These are phyloP conservation scores for Teratosphaeria viscida DNA, from an alignment of 2,329 filamentous ascomycete genomes.

Conservation along the genomic window DNA sequence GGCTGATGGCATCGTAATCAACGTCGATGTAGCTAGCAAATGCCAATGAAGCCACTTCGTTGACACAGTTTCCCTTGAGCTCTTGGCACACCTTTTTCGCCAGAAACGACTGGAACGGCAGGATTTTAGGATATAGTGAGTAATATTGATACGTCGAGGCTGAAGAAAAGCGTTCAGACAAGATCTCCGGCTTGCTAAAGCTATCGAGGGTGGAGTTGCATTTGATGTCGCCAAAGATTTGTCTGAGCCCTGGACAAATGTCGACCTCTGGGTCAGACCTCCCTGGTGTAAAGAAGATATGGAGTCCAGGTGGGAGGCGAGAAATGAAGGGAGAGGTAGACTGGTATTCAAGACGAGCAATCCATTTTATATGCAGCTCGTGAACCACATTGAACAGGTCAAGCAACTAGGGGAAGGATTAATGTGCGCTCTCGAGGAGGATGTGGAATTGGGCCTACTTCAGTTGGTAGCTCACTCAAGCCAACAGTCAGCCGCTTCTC, in stretches of 20 bases:
- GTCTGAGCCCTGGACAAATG: slow-evolving; percentile 50
- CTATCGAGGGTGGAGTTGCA: slow-evolving; percentile 40
- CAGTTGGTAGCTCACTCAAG: slow-evolving; percentile 60
- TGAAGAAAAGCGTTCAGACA: slow-evolving; percentile 51
- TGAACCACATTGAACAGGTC: slow-evolving; percentile 52
- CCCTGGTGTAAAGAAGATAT: slow-evolving; percentile 63
- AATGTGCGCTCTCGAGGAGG: neutral
- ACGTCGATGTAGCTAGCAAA: slow-evolving; percentile 61
- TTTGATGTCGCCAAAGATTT: slow-evolving; percentile 46
- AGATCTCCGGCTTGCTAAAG: slow-evolving; percentile 34
- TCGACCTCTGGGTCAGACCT: slow-evolving; percentile 25
- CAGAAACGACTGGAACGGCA: slow-evolving; percentile 7
- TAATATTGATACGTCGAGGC: slow-evolving; percentile 61
- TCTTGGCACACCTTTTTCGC: slow-evolving; percentile 7
- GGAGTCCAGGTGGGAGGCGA: slow-evolving; percentile 67
- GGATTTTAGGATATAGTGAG: slow-evolving; percentile 26
- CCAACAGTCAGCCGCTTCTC: slow-evolving; percentile 71
- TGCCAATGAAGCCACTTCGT: slow-evolving; percentile 36
- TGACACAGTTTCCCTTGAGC: slow-evolving; percentile 33
- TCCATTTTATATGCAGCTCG: slow-evolving; percentile 72
- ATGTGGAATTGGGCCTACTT: slow-evolving; percentile 34
- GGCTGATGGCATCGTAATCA: slow-evolving; percentile 61
- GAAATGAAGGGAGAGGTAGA: slow-evolving; percentile 62
- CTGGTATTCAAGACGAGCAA: slow-evolving; percentile 47
- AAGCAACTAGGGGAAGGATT: slow-evolving; percentile 39